A percentile compares a stretch with the other conserved stretches of the same genome.
Conservation (phyloP, 2,329 filamentous ascomycete species). For the Neonectria hederae region DNA sequence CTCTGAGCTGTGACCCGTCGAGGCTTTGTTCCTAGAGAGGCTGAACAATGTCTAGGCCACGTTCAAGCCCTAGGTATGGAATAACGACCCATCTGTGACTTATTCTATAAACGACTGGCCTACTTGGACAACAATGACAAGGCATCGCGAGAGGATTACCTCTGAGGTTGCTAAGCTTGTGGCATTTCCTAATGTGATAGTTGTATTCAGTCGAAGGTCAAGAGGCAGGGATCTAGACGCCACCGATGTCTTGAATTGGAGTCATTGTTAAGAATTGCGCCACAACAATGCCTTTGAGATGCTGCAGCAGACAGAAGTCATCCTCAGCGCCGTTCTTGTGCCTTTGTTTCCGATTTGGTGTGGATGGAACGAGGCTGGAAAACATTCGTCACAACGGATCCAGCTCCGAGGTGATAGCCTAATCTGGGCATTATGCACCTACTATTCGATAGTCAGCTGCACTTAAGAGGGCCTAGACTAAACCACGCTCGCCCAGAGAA, state of each 20-base stretch:
- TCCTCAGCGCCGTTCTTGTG: too few relatives aligned
- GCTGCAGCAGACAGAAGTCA: too few relatives aligned
- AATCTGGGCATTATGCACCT: neutral
- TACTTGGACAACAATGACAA: neutral
- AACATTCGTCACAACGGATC: too few relatives aligned
- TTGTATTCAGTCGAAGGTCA: neutral
- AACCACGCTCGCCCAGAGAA: neutral
- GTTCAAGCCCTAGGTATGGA: neutral
- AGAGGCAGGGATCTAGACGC: too few relatives aligned
- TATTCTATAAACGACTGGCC: neutral
- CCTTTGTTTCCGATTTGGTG: too few relatives aligned
- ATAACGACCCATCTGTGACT: neutral
- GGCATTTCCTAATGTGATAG: neutral
- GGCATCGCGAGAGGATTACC: neutral
- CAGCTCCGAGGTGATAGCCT: neutral
- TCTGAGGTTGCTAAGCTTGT: neutral
- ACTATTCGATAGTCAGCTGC: neutral
- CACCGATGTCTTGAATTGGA: too few relatives aligned
- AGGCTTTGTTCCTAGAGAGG: neutral
- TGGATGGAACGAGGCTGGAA: too few relatives aligned
- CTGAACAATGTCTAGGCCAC: neutral
- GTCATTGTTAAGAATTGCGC: too few relatives aligned
- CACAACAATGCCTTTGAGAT: too few relatives aligned
- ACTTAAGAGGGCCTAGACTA: neutral
- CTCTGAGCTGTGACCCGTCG: neutral